Base-by-base conservation (phyloP, 2,329 filamentous ascomycete species). In the Simplicillium sp. region DNA sequence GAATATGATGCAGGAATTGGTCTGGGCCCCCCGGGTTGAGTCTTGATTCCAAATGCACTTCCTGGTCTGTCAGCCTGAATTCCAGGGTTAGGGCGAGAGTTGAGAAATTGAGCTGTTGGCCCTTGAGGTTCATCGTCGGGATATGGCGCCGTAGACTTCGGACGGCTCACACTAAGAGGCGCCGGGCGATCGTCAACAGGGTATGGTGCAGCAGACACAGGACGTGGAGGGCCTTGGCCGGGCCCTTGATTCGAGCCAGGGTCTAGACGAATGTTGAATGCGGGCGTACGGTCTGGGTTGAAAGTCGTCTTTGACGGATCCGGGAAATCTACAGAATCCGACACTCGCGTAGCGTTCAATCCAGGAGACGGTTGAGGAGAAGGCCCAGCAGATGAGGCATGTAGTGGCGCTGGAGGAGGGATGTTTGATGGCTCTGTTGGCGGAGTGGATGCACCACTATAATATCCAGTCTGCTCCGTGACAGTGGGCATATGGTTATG, bases 171-270 rank as follows among this genome's bases (percentile, higher is more conserved):
- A 42, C 57, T 65, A 35, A 70, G 56, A n/a, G 67, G 69, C 36
- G 71, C 66, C 15, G 77, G 73, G 40, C 68, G 66, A 48, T 84
- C 80, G 48, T 85, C 82, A 38, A 80, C 71, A 1, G 84, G 84
- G 51, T 88, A 88, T 1, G 84, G 84, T 2, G 79, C 78, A 16
- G 73, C 68, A 9, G 80, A 73, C 42, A 67, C 73, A 13, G 75
- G 60, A 29, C 76, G 67, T 20, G 52, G 36, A 59, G 37, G 41
- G 15, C 36, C 25, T 13, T 49, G 29, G 48, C 49, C 15, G 37
- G 5, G 20, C 20, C 20, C n/a, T 53, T 37, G 43, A 49, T 38
- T 45, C 44, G 29, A 20, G 36, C 34, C n/a, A 51, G 54, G 25
- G 38, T 73, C 64, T 7, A 75, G 51, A 34, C 71, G 71, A 36